Percentiles rank a stretch among this genome's conserved stretches.
These are phyloP conservation scores for Phytopythium cucurbitacearum DNA, from an alignment of 352 stramenopile species.

Conservation along the genomic window DNA sequence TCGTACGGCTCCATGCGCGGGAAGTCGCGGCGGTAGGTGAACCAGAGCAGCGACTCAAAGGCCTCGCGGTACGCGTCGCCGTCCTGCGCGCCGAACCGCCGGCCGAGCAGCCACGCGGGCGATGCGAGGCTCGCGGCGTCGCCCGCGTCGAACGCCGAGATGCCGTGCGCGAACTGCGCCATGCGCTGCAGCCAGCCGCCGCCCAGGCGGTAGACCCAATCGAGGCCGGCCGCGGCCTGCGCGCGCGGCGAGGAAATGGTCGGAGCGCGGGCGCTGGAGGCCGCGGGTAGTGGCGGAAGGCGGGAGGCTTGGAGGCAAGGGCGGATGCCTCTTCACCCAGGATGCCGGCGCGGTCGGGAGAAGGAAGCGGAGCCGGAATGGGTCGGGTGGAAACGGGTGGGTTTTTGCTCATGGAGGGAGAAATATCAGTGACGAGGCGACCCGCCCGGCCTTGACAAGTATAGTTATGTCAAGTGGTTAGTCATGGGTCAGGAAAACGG, in stretches of 20 bases:
- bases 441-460: neutral
- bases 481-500: too few relatives aligned
- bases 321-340: constrained; percentile 4
- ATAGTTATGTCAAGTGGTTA: too few relatives aligned
- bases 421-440: neutral
- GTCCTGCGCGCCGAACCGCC: constrained; percentile 12
- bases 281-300: neutral
- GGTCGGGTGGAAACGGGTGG: neutral
- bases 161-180: constrained; percentile 81
- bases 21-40: constrained; percentile 90
- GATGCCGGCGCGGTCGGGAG: neutral
- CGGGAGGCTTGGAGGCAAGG: neutral
- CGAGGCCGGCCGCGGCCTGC: neutral
- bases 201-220: constrained; percentile 28
- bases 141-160: constrained; percentile 62
- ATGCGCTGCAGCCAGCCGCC: constrained; percentile 49
- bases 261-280: neutral
- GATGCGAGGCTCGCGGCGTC: constrained; percentile 21
- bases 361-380: neutral
- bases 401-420: neutral
- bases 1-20: constrained; percentile 84
- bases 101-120: constrained; percentile 49
- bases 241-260: neutral
- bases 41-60: constrained; percentile 80
- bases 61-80: constrained; percentile 36